phyloP scores from a whole-genome alignment of 2,329 filamentous ascomycete species.

The Exophiala bonariae region DNA sequence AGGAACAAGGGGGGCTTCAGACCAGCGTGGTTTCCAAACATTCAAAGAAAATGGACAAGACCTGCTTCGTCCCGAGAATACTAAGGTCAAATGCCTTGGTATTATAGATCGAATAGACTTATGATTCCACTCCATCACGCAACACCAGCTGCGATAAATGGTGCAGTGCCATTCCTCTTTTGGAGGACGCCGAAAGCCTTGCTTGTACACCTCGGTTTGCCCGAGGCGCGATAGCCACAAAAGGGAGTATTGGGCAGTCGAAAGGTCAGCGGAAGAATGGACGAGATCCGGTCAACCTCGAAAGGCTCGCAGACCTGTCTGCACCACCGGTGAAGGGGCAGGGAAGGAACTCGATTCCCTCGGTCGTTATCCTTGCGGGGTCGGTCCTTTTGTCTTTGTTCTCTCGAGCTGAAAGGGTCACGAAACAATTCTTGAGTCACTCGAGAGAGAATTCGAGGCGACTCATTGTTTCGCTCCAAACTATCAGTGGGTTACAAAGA shows the following conservation, averaged over 20 bases:
- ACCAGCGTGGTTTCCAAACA: conserved; percentile 15
- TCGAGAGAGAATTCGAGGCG: too few relatives aligned
- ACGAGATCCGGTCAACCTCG: conserved; percentile 8
- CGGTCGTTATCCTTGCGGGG: conserved; percentile 17
- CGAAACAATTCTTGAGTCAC: too few relatives aligned
- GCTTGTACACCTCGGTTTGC: conserved; percentile 18
- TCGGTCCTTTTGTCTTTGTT: conserved; percentile 7
- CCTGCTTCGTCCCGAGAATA: conserved; percentile 30
- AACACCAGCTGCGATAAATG: conserved; percentile 28
- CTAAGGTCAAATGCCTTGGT: conserved; percentile 11
- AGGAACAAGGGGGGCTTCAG: conserved; percentile 19
- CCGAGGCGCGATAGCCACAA: conserved; percentile 21
- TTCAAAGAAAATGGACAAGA: conserved; percentile 19
- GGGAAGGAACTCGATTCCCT: conserved; percentile 30
- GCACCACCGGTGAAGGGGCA: conserved; percentile 30
- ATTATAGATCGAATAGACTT: conserved; percentile 28
- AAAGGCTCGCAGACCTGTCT: conserved; percentile 15
- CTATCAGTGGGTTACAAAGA: conserved; percentile 6
- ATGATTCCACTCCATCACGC: conserved; percentile 32
- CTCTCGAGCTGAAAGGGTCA: conserved; percentile 2
- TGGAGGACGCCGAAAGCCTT: conserved; percentile 16
- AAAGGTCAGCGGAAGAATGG: conserved; percentile 21
- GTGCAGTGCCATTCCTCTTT: conserved; percentile 19
- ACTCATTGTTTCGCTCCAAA: too few relatives aligned
- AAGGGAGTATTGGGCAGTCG: conserved; percentile 22